phyloP scores from a whole-genome alignment of 345 rosid genomes.

The Brassica juncea region DNA sequence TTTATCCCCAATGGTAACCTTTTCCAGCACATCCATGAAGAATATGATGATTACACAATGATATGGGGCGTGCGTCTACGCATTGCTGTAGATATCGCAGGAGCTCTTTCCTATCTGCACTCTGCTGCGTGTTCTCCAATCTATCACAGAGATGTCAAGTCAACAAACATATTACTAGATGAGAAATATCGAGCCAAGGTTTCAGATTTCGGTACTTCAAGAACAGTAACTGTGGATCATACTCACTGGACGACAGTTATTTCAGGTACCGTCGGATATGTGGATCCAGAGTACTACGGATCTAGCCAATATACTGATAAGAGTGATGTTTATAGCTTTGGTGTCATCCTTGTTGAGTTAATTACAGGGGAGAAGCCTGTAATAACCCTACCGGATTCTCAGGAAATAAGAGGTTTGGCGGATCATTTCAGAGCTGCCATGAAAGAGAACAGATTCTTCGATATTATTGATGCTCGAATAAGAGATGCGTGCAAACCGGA shows the following conservation, averaged over 20 bases:
- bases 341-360: constrained; percentile 5
- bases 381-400: background rate
- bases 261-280: constrained; percentile 30
- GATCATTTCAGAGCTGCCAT: constrained; percentile 18
- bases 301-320: constrained; percentile 9
- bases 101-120: constrained; percentile 8
- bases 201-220: constrained; percentile 9
- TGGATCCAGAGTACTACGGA: constrained; percentile 21
- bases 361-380: constrained; percentile 14
- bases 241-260: constrained; percentile 16
- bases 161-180: constrained; percentile 11
- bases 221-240: constrained; percentile 3
- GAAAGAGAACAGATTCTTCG: background rate
- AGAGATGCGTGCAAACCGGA: constrained; percentile 13
- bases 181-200: constrained; percentile 16
- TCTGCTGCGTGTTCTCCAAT: constrained; percentile 2
- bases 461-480: background rate
- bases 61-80: constrained; percentile 7
- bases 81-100: constrained; percentile 35
- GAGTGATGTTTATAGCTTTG: constrained; percentile 16
- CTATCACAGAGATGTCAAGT: constrained; percentile 20
- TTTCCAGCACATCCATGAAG: background rate
- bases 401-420: constrained; percentile 4
- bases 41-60: constrained; percentile 4
- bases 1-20: constrained; percentile 16